A percentile compares a stretch with the other conserved stretches of the same genome.
phyloP scores from a whole-genome alignment of 2,329 filamentous ascomycete genomes.

The Sarocladium kiliense region DNA sequence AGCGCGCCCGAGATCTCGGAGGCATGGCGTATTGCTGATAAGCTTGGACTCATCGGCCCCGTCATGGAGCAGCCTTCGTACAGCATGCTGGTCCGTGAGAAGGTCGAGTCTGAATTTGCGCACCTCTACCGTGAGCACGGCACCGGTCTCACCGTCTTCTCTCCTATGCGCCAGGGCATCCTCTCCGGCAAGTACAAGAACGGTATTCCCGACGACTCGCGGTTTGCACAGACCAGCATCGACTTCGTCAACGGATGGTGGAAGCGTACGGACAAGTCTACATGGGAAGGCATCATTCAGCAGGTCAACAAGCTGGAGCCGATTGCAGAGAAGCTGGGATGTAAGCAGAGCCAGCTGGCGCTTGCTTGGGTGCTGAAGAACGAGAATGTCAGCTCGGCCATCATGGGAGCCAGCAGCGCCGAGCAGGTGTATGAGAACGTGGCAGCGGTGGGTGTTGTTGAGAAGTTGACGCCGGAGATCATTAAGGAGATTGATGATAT shows the following conservation, averaged over 20 bases:
- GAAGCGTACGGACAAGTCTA: conserved; percentile 43
- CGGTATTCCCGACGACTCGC: conserved; percentile 54
- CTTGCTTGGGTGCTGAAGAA: conserved; percentile 61
- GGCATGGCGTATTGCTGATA: conserved; percentile 56
- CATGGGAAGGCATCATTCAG: conserved; percentile 51
- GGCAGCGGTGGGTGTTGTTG: conserved; percentile 43
- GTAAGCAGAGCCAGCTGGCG: conserved; percentile 51
- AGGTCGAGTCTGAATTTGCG: conserved; percentile 59
- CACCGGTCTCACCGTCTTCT: conserved; percentile 59
- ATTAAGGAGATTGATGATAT: conserved; percentile 55
- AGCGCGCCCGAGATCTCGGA: conserved; percentile 59
- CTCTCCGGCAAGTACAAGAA: conserved; percentile 65
- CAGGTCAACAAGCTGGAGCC: conserved; percentile 55
- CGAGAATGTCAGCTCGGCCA: conserved; percentile 55
- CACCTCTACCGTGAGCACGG: conserved; percentile 56
- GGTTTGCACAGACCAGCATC: conserved; percentile 50
- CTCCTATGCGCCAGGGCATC: conserved; percentile 52
- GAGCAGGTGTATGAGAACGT: conserved; percentile 58
- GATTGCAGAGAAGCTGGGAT: conserved; percentile 59
- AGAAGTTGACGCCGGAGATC: conserved; percentile 54
- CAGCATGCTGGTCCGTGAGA: conserved; percentile 56
- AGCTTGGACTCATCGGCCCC: conserved; percentile 56
- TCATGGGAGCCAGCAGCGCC: conserved; percentile 53
- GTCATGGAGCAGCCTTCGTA: conserved; percentile 64
- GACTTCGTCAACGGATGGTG: conserved; percentile 50